A percentile compares a stretch with the other conserved stretches of the same genome.
Evolutionary conservation across 495 filamentous ascomycete genomes (phyloP).

Genomic region (Hyaloscypha bicolor): DNA sequence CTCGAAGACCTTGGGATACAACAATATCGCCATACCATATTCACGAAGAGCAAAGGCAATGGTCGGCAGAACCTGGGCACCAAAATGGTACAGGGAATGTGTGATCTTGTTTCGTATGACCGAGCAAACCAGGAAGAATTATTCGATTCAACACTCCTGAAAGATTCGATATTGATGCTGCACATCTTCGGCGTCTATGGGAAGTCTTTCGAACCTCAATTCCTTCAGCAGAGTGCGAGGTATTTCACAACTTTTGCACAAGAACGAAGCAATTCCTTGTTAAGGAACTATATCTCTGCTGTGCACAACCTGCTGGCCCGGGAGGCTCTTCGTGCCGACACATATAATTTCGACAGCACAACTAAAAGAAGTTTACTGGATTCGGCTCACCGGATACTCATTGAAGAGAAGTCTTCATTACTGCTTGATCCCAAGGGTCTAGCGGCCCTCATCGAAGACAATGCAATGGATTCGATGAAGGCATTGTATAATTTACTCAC

Average conservation of each 20-base stretch:
- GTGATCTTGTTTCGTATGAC: constrained; percentile 73
- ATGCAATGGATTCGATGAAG: constrained; percentile 66
- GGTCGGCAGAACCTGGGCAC: constrained; percentile 48
- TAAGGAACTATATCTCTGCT: constrained; percentile 71
- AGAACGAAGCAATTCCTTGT: constrained; percentile 54
- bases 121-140: constrained; percentile 51
- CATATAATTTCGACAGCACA: constrained; percentile 76
- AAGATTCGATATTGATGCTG: constrained; percentile 76
- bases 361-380: constrained; percentile 77
- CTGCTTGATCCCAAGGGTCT: constrained; percentile 66
- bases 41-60: constrained; percentile 52
- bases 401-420: constrained; percentile 60
- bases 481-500: constrained; percentile 79
- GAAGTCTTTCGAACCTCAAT: constrained; percentile 73
- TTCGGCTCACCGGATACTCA: constrained; percentile 66
- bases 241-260: constrained; percentile 70
- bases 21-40: constrained; percentile 63
- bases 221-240: constrained; percentile 63
- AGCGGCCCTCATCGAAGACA: constrained; percentile 65
- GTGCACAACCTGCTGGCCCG: constrained; percentile 65
- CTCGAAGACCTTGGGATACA: constrained; percentile 59
- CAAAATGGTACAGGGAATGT: constrained; percentile 71
- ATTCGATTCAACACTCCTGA: constrained; percentile 59
- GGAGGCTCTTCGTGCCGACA: constrained; percentile 74
- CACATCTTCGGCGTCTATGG: constrained; percentile 79